A percentile compares a stretch with the other conserved stretches of the same genome.
Conservation (phyloP, 805 yeast species). For the Ogataea trehalophila region DNA sequence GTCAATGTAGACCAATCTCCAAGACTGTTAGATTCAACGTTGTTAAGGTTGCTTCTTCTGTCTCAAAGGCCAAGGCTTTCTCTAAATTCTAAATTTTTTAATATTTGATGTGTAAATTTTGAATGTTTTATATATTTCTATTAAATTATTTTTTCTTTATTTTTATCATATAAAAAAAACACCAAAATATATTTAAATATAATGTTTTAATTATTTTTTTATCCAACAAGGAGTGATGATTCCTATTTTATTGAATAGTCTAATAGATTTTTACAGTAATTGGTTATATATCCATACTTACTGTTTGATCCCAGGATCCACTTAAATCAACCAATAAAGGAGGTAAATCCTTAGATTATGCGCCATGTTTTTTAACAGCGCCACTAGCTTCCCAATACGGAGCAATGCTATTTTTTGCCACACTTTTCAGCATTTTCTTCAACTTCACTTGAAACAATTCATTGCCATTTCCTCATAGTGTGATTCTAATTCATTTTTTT, state of each 20-base stretch:
- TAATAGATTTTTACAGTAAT: no score
- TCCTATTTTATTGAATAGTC: no score
- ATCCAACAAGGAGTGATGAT: neutral
- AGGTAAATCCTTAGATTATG: no score
- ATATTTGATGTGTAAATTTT: neutral
- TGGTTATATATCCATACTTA: no score
- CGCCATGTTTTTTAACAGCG: no score
- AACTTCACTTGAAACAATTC: no score
- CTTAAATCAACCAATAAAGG: no score
- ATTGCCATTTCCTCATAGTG: no score
- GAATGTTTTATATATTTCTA: conserved; percentile 3
- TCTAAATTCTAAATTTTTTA: conserved; percentile 74
- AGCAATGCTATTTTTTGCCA: no score
- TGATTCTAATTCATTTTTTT: neutral
- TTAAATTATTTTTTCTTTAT: conserved; percentile 1
- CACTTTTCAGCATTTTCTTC: no score
- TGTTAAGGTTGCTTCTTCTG: conserved; percentile 86
- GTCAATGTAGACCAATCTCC: conserved; percentile 99
- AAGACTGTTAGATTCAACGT: conserved; percentile 99
- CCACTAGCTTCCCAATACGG: no score
- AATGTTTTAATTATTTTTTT: conserved; percentile 3
- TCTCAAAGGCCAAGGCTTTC: conserved; percentile 91
- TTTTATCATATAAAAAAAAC: neutral
- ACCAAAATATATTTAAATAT: conserved; percentile 3
- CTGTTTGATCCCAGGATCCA: no score